Evolutionary conservation across 306 rosid genomes (phyloP).

Genomic region (Rosa chinensis): DNA sequence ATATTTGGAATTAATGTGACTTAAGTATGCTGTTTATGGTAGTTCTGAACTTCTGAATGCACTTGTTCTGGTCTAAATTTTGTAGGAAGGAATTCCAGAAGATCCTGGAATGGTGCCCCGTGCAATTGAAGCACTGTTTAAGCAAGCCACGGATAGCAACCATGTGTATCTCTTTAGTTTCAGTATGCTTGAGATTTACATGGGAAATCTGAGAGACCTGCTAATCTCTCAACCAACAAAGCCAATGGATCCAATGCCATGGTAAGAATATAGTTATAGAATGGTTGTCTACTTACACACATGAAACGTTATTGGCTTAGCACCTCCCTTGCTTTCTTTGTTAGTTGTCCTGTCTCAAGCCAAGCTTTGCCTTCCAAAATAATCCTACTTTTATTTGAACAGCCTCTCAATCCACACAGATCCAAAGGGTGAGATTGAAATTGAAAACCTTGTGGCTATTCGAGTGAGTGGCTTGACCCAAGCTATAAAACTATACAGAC

Average conservation of each 20-base stretch:
- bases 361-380: slow-evolving; percentile 7
- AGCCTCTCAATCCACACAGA: slow-evolving; percentile 39
- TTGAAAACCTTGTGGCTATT: slow-evolving; percentile 42
- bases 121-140: slow-evolving; percentile 38
- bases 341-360: neutral
- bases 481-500: slow-evolving; percentile 33
- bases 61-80: slow-evolving; percentile 12
- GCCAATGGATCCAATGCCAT: slow-evolving; percentile 32
- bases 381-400: slow-evolving; percentile 13
- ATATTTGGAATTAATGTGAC: neutral
- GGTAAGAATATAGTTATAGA: slow-evolving; percentile 20
- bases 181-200: slow-evolving; percentile 52
- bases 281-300: neutral
- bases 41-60: neutral
- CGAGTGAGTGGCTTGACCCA: slow-evolving; percentile 35
- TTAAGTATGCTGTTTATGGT: neutral
- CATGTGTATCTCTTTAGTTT: slow-evolving; percentile 30
- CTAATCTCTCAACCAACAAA: slow-evolving; percentile 34
- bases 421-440: slow-evolving; percentile 33
- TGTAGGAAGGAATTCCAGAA: slow-evolving; percentile 38
- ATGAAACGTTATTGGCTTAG: neutral
- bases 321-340: neutral
- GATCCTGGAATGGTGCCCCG: slow-evolving; percentile 41
- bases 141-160: slow-evolving; percentile 36
- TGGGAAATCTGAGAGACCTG: slow-evolving; percentile 44